Evolutionary conservation across 192 early-diverging fungal species (phyloP).

Genomic region (Linnemannia schmuckeri): DNA sequence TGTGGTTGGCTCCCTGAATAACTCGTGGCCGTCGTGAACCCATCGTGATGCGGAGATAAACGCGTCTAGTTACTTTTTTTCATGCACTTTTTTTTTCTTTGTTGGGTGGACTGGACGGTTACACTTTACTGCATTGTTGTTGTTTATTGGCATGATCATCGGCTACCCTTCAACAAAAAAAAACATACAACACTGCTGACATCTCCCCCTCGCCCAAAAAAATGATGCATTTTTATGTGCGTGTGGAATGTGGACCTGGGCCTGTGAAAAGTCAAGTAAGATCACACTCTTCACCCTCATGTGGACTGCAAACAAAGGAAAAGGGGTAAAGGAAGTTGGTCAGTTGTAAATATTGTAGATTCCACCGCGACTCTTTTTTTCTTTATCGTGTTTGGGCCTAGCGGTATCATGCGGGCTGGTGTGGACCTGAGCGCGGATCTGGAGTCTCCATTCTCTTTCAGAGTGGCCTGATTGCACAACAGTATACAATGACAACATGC

Average conservation of each 20-base stretch:
- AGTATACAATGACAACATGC: not conserved
- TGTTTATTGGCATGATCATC: not conserved
- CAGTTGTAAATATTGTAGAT: not conserved
- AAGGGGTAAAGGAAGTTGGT: not conserved
- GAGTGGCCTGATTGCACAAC: conserved; percentile 4
- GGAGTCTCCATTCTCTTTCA: not conserved
- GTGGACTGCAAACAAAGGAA: not conserved
- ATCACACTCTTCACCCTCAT: not conserved
- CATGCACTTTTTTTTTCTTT: not conserved
- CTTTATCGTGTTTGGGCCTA: not conserved
- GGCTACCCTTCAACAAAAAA: not conserved
- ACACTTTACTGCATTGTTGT: not conserved
- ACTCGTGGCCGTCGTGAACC: conserved; percentile 3
- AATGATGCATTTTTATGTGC: not conserved
- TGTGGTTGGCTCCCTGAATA: conserved; percentile 13
- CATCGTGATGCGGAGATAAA: conserved; percentile 5
- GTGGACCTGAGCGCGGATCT: not conserved
- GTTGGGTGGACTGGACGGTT: not conserved
- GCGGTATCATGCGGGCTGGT: not conserved
- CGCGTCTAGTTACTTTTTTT: not conserved
- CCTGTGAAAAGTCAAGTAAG: not conserved
- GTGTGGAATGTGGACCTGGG: not conserved
- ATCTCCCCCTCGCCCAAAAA: not conserved
- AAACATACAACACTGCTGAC: not conserved
- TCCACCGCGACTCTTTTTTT: not conserved